Evolutionary conservation across 768 basidiomycete species (phyloP).

Genomic region (Imleria badia): DNA sequence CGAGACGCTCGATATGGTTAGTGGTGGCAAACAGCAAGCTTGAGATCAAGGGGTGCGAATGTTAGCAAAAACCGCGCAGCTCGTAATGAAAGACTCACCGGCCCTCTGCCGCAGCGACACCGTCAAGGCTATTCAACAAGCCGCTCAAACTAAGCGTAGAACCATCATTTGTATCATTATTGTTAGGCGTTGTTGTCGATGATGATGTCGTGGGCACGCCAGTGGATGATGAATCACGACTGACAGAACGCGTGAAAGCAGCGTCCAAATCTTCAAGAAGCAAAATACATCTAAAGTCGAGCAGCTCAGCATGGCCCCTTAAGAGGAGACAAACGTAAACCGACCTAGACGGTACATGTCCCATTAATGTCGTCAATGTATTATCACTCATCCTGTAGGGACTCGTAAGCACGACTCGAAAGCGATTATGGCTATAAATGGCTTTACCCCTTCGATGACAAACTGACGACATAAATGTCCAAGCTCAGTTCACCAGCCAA

Average conservation of each 20-base stretch:
- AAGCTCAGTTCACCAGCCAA: slow-evolving; percentile 81
- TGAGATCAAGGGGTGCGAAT: slow-evolving; percentile 28
- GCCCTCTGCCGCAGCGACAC: slow-evolving; percentile 83
- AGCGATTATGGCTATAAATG: slow-evolving; percentile 5
- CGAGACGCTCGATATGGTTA: slow-evolving; percentile 91
- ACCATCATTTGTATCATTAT: slow-evolving; percentile 60
- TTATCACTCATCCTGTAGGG: slow-evolving; percentile 81
- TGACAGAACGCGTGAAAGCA: slow-evolving; percentile 85
- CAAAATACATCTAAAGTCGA: slow-evolving; percentile 69
- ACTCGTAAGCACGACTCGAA: slow-evolving; percentile 8
- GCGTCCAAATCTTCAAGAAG: slow-evolving; percentile 94
- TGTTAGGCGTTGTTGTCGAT: slow-evolving; percentile 41
- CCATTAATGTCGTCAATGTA: slow-evolving; percentile 84
- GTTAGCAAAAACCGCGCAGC: slow-evolving; percentile 17
- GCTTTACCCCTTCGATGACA: slow-evolving; percentile 81
- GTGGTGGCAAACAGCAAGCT: slow-evolving; percentile 87
- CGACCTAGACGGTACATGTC: slow-evolving; percentile 80
- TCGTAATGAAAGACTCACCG: slow-evolving; percentile 50
- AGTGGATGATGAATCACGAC: slow-evolving; percentile 78
- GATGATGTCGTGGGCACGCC: slow-evolving; percentile 60
- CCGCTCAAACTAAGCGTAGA: slow-evolving; percentile 86
- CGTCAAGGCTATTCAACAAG: slow-evolving; percentile 81
- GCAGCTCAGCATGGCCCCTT: slow-evolving; percentile 14
- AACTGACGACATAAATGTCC: slow-evolving; percentile 88
- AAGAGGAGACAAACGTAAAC: slow-evolving; percentile 14